Conservation (phyloP, 805 yeast genomes). For the Metschnikowia reukaufii region DNA sequence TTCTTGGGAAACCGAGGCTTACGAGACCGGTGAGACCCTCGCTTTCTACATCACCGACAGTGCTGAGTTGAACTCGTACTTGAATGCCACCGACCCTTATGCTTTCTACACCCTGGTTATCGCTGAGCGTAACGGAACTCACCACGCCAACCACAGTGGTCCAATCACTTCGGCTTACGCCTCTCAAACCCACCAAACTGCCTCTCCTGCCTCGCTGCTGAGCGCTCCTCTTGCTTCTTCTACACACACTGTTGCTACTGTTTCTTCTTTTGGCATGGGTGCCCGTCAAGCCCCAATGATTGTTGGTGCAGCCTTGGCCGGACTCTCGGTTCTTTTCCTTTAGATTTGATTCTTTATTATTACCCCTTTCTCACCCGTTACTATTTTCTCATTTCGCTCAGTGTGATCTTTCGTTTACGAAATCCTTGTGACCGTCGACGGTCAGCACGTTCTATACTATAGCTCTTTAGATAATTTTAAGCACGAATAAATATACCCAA, state of each 20-base stretch:
- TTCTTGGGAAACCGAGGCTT: background rate
- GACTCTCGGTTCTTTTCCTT: conserved; percentile 12
- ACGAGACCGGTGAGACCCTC: background rate
- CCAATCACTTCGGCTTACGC: background rate
- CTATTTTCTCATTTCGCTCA: no score
- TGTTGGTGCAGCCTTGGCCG: conserved; percentile 11
- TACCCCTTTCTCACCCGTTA: no score
- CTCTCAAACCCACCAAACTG: no score
- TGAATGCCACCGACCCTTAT: background rate
- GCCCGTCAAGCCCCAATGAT: conserved; percentile 5
- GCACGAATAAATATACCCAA: no score
- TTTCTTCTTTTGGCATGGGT: conserved; percentile 7
- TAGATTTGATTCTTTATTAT: background rate
- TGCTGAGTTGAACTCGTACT: background rate
- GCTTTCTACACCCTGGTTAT: background rate
- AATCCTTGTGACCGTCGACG: no score
- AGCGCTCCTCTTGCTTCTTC: background rate
- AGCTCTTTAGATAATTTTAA: no score
- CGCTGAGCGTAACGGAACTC: background rate
- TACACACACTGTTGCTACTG: background rate
- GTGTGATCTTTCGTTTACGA: no score
- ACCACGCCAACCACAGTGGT: background rate
- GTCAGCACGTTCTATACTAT: no score
- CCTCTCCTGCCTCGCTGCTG: no score
- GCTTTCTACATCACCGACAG: background rate